Conservation (phyloP, 768 basidiomycete genomes). For the Asterophora parasitica region DNA sequence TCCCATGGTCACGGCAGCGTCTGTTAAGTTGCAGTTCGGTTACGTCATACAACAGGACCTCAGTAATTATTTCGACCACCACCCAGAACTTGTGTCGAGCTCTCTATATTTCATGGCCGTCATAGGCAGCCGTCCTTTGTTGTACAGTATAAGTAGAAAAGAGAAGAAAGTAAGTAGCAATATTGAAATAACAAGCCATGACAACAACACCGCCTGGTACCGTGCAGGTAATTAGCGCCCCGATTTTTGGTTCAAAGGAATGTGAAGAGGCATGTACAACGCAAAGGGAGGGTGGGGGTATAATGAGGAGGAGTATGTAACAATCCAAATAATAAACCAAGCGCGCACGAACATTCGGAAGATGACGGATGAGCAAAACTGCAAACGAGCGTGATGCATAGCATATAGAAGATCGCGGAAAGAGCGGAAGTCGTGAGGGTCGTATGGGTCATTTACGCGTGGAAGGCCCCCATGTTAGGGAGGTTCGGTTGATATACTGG, state of each 20-base stretch:
- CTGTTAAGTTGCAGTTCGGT: not conserved
- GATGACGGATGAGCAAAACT: constrained; percentile 22
- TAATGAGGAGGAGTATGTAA: constrained; percentile 22
- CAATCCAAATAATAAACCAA: constrained; percentile 33
- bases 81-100: constrained; percentile 18
- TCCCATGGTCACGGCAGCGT: constrained; percentile 43
- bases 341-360: constrained; percentile 26
- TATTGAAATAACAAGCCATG: constrained; percentile 30
- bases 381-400: constrained; percentile 31
- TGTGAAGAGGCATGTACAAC: constrained; percentile 30
- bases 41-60: constrained; percentile 17
- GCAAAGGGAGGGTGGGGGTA: constrained; percentile 25
- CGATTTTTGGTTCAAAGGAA: constrained; percentile 25
- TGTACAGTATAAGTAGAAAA: constrained; percentile 36
- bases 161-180: constrained; percentile 25
- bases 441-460: constrained; percentile 46
- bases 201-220: constrained; percentile 29
- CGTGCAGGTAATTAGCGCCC: constrained; percentile 14
- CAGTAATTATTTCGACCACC: not conserved
- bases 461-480: constrained; percentile 76
- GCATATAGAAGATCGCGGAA: constrained; percentile 28
- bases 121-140: constrained; percentile 35
- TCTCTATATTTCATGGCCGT: constrained; percentile 23
- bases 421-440: constrained; percentile 38
- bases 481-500: constrained; percentile 77